phyloP scores from a whole-genome alignment of 306 rosid genomes.

The Medicago arabica region DNA sequence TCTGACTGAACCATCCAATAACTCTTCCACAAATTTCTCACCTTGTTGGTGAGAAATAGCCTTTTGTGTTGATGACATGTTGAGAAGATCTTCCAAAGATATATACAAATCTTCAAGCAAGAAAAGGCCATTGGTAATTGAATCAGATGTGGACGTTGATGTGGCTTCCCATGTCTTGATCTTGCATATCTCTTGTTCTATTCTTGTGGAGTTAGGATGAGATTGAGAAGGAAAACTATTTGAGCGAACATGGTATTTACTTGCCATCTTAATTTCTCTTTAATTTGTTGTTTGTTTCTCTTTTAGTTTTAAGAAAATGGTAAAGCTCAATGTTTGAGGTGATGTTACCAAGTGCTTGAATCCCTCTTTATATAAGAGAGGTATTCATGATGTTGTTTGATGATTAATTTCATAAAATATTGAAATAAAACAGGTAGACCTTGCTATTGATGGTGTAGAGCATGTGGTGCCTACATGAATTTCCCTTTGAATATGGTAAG shows the following conservation, averaged over 20 bases:
- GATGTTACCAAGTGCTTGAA: slow-evolving; percentile 10
- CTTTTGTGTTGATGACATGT: not conserved
- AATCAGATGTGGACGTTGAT: not conserved
- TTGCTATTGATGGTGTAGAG: slow-evolving; percentile 24
- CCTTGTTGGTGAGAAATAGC: not conserved
- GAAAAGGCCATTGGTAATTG: not conserved
- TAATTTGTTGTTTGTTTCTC: not conserved
- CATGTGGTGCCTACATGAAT: slow-evolving; percentile 54
- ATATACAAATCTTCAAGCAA: not conserved
- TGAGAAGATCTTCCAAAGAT: not conserved
- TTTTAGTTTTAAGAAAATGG: not conserved
- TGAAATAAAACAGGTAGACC: not conserved
- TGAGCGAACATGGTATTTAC: slow-evolving; percentile 56
- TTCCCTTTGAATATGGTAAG: slow-evolving; percentile 38
- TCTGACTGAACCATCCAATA: slow-evolving; percentile 64
- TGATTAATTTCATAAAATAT: too few species aligned
- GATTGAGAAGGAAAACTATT: slow-evolving; percentile 72
- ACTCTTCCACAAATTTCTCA: slow-evolving; percentile 46
- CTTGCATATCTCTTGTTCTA: slow-evolving; percentile 38
- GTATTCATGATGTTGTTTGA: not conserved
- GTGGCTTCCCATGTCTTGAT: slow-evolving; percentile 14
- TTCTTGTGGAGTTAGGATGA: slow-evolving; percentile 60
- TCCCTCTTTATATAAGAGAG: slow-evolving; percentile 35
- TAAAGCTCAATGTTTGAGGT: slow-evolving; percentile 23
- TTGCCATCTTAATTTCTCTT: slow-evolving; percentile 49